phyloP scores from a whole-genome alignment of 2,329 filamentous ascomycete species.

The Pyricularia sp. region DNA sequence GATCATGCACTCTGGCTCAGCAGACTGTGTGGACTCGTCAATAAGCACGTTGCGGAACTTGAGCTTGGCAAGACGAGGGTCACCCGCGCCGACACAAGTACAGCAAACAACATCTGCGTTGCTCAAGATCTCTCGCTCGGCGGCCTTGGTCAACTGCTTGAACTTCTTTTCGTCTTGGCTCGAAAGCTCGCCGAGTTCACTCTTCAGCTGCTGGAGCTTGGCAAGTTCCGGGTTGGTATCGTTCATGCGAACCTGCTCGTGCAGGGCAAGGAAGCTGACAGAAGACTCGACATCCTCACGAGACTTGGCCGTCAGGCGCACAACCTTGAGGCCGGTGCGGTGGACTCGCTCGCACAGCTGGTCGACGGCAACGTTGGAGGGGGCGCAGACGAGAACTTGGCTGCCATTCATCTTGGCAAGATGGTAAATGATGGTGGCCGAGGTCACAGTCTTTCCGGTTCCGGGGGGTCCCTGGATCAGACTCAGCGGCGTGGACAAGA shows the following conservation, averaged over 20 bases:
- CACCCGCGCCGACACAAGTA: conserved; percentile 93
- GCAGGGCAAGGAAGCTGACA: conserved; percentile 85
- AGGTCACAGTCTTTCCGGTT: conserved; percentile 97
- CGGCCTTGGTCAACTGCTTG: conserved; percentile 85
- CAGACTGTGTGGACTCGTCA: conserved; percentile 95
- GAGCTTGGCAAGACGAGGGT: conserved; percentile 89
- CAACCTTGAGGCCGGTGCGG: conserved; percentile 85
- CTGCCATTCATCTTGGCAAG: conserved; percentile 89
- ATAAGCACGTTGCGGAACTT: conserved; percentile 98
- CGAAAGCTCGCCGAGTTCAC: conserved; percentile 77
- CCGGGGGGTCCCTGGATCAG: conserved; percentile 94
- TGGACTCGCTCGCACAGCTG: conserved; percentile 97
- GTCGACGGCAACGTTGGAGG: conserved; percentile 96
- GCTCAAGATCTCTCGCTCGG: conserved; percentile 85
- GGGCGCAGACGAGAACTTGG: conserved; percentile 90
- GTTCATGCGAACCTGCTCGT: conserved; percentile 95
- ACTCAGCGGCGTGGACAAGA: conserved; percentile 83
- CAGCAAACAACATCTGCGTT: conserved; percentile 98
- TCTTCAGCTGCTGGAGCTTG: conserved; percentile 88
- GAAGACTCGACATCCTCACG: conserved; percentile 98
- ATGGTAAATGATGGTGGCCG: conserved; percentile 96
- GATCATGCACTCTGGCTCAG: conserved; percentile 98
- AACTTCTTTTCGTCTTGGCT: conserved; percentile 98
- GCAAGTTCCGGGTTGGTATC: conserved; percentile 89
- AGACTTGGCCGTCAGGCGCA: conserved; percentile 96